Evolutionary conservation across 805 yeast species (phyloP).

Genomic region (Spathaspora sp.): DNA sequence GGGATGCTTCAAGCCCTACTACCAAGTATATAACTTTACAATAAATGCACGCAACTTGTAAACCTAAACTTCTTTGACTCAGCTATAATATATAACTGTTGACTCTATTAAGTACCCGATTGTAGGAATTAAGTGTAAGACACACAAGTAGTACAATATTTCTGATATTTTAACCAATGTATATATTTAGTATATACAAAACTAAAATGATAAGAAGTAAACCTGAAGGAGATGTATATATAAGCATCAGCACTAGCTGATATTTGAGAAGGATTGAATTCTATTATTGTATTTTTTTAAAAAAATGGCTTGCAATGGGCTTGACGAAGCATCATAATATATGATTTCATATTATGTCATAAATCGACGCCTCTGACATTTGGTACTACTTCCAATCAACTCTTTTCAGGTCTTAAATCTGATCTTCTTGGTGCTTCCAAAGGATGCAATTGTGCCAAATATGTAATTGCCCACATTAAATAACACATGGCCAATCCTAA

Average conservation of each 20-base stretch:
- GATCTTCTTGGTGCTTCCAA: constrained; percentile 87
- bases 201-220: not conserved
- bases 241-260: not conserved
- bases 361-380: not conserved
- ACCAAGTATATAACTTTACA: not conserved
- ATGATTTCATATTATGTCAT: not conserved
- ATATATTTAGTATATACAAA: not conserved
- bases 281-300: not conserved
- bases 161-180: not conserved
- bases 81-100: no score
- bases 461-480: constrained; percentile 92
- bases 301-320: not conserved
- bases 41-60: no score
- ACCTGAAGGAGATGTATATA: not conserved
- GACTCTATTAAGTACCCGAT: no score
- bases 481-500: constrained; percentile 73
- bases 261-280: not conserved
- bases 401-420: constrained; percentile 76
- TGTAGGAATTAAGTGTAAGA: not conserved
- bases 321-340: no score
- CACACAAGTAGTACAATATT: not conserved
- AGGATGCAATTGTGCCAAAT: constrained; percentile 84
- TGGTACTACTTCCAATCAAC: not conserved
- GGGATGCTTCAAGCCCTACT: not conserved
- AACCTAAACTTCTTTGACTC: no score